Conservation (phyloP, 2,329 filamentous ascomycete species). For the Raffaelea deltoideospora region DNA sequence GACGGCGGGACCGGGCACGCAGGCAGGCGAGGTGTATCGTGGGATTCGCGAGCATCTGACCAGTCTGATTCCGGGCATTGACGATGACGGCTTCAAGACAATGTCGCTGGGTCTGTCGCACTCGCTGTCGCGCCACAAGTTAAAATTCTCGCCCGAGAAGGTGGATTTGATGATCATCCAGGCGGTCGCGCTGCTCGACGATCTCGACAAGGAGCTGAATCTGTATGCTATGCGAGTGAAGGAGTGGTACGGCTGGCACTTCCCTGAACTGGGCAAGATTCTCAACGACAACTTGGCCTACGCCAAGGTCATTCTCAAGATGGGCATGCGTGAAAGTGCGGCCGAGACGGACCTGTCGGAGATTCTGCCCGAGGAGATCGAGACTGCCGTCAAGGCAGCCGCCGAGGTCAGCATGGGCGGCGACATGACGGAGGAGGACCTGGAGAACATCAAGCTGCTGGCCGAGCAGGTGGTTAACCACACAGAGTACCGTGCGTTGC, state of each 20-base stretch:
- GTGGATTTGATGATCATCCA: conserved; percentile 99
- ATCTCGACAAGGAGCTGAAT: conserved; percentile 97
- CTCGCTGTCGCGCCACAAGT: conserved; percentile 90
- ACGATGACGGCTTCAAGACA: conserved; percentile 73
- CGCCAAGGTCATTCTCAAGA: conserved; percentile 69
- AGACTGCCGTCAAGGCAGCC: conserved; percentile 78
- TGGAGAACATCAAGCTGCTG: conserved; percentile 81
- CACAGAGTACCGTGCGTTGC: conserved; percentile 76
- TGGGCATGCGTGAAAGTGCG: conserved; percentile 78
- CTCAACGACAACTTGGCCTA: conserved; percentile 95
- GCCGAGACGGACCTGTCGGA: conserved; percentile 67
- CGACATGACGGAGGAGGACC: conserved; percentile 83
- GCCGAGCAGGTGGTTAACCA: conserved; percentile 89
- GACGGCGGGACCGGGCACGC: conserved; percentile 62
- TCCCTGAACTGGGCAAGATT: conserved; percentile 94
- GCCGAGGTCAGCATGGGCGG: conserved; percentile 98
- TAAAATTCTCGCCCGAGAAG: conserved; percentile 97
- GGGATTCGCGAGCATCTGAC: conserved; percentile 84
- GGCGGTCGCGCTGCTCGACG: conserved; percentile 83
- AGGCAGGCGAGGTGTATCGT: conserved; percentile 80
- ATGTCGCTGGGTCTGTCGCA: conserved; percentile 96
- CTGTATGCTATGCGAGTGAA: conserved; percentile 98
- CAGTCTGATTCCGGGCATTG: conserved; percentile 77
- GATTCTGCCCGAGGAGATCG: conserved; percentile 89
- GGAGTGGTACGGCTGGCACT: conserved; percentile 99